These are phyloP conservation scores for Cardiospermum halicacabum DNA, from an alignment of 345 rosid genomes.

Conservation along the genomic window DNA sequence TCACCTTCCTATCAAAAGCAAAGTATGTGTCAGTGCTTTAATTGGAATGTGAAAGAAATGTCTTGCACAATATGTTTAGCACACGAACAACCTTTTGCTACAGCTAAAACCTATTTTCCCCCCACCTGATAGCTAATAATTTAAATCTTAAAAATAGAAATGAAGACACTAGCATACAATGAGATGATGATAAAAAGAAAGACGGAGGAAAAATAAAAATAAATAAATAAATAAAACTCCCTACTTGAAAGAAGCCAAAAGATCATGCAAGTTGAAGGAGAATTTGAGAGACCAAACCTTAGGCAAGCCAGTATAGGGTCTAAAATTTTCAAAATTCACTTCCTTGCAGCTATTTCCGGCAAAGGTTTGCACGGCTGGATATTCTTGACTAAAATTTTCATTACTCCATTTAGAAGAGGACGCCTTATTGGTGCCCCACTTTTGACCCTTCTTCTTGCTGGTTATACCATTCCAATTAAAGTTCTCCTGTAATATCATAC, in stretches of 20 bases:
- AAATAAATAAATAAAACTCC: not conserved
- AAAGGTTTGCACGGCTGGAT: slow-evolving; percentile 23
- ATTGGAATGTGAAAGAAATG: slow-evolving; percentile 3
- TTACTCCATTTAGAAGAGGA: slow-evolving; percentile 37
- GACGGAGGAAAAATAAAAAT: not conserved
- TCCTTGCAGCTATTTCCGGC: slow-evolving; percentile 24
- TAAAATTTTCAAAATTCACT: slow-evolving; percentile 56
- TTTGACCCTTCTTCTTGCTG: slow-evolving; percentile 90
- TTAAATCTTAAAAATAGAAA: not conserved
- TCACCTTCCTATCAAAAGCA: slow-evolving; percentile 71
- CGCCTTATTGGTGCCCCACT: slow-evolving; percentile 78
- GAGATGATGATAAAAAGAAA: not conserved
- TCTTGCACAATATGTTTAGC: not conserved
- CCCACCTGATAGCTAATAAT: not conserved
- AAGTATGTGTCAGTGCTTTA: slow-evolving; percentile 4
- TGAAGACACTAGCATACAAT: not conserved
- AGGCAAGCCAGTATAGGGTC: slow-evolving; percentile 51
- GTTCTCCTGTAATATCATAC: slow-evolving; percentile 38
- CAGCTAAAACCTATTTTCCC: not conserved
- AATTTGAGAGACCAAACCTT: slow-evolving; percentile 46
- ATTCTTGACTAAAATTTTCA: slow-evolving; percentile 36
- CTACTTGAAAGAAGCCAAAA: not conserved
- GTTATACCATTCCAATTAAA: slow-evolving; percentile 79
- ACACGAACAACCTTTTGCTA: not conserved
- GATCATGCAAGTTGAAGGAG: not conserved